Percentiles rank a stretch among this genome's conserved stretches.
phyloP scores from a whole-genome alignment of 306 rosid genomes.

The Sphenostylis stenocarpa region DNA sequence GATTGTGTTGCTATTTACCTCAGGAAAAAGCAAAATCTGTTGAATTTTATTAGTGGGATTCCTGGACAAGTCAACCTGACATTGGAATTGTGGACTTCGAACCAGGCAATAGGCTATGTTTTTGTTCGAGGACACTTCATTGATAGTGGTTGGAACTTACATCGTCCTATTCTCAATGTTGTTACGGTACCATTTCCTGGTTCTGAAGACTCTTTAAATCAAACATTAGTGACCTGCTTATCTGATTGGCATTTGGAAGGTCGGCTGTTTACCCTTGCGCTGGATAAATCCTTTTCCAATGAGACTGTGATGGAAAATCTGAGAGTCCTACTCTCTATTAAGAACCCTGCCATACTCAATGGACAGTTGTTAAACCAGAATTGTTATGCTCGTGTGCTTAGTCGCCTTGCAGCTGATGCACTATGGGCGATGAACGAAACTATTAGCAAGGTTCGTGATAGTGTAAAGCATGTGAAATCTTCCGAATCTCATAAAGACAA shows the following conservation, averaged over 20 bases:
- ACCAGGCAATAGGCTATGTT: conserved; percentile 63
- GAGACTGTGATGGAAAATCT: conserved; percentile 61
- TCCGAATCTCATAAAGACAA: conserved; percentile 61
- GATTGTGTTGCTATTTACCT: conserved; percentile 59
- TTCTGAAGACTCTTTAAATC: conserved; percentile 57
- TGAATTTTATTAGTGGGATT: conserved; percentile 59
- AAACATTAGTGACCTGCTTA: conserved; percentile 61
- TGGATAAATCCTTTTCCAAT: conserved; percentile 65
- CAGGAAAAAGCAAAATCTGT: conserved; percentile 65
- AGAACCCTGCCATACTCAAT: conserved; percentile 66
- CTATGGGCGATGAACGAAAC: conserved; percentile 51
- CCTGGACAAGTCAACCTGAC: conserved; percentile 82
- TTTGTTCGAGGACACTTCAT: conserved; percentile 81
- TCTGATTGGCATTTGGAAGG: conserved; percentile 84
- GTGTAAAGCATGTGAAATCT: conserved; percentile 76
- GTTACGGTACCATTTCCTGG: conserved; percentile 61
- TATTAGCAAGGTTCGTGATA: conserved; percentile 66
- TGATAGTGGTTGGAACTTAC: conserved; percentile 75
- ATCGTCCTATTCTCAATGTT: conserved; percentile 73
- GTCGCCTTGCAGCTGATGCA: conserved; percentile 66
- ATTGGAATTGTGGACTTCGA: conserved; percentile 73
- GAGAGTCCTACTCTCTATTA: conserved; percentile 65
- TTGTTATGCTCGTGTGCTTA: conserved; percentile 81
- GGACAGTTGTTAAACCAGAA: conserved; percentile 77
- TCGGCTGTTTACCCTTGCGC: conserved; percentile 57